Evolutionary conservation across 2,329 filamentous ascomycete species (phyloP).

Genomic region (Acrocalymma vagum): DNA sequence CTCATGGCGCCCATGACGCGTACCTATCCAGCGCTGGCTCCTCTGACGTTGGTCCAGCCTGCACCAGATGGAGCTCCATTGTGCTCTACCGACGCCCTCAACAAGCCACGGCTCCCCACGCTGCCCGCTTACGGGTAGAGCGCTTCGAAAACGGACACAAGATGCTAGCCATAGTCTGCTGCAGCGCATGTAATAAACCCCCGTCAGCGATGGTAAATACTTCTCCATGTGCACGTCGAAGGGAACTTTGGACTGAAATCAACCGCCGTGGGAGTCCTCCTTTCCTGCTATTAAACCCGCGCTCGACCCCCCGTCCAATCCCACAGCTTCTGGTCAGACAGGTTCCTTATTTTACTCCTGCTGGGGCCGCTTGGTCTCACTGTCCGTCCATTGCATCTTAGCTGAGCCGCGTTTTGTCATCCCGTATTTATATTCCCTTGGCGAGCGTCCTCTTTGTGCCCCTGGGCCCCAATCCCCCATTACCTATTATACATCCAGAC

Average conservation of each 20-base stretch:
- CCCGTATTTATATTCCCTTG: conserved; percentile 14
- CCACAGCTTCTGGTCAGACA: conserved; percentile 12
- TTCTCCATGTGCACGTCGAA: too few relatives aligned
- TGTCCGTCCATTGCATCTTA: conserved; percentile 10
- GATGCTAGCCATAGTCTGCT: conserved; percentile 4
- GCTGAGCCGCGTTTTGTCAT: conserved; percentile 2
- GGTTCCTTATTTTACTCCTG: conserved; percentile 3
- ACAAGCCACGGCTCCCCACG: conserved; percentile 37
- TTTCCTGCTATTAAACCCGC: background rate
- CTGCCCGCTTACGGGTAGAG: conserved; percentile 27
- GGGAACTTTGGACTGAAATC: background rate
- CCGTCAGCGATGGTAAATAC: too few relatives aligned
- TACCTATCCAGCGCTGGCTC: conserved; percentile 25
- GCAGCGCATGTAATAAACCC: conserved; percentile 8
- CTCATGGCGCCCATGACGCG: conserved; percentile 36
- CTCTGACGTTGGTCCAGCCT: conserved; percentile 27
- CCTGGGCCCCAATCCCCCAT: background rate
- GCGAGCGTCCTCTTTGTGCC: conserved; percentile 11
- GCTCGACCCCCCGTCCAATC: conserved; percentile 14
- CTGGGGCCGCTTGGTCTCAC: conserved; percentile 4
- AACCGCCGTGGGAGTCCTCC: background rate
- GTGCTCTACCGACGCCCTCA: too few relatives aligned
- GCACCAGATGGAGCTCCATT: too few relatives aligned
- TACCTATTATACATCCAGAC: background rate
- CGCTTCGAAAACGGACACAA: conserved; percentile 10